Evolutionary conservation across 306 rosid genomes (phyloP).

Genomic region (Medicago lupulina): DNA sequence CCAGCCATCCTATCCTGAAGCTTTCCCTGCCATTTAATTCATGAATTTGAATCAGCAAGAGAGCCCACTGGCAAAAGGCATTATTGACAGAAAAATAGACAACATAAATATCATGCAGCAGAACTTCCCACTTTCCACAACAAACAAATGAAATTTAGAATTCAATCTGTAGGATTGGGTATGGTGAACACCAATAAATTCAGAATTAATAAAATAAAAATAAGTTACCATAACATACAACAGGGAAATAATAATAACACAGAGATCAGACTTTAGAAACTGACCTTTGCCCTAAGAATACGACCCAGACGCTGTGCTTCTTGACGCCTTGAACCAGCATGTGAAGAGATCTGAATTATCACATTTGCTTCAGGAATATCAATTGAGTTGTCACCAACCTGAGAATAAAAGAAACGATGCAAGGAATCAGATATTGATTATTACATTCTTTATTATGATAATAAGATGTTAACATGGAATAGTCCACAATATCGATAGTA

Average conservation of each 20-base stretch:
- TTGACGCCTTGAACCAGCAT: constrained; percentile 99
- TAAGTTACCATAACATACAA: background rate
- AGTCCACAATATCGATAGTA: constrained; percentile 29
- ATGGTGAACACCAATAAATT: constrained; percentile 18
- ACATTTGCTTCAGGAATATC: constrained; percentile 99
- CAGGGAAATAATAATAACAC: constrained; percentile 3
- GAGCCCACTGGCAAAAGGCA: constrained; percentile 24
- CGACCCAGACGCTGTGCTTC: constrained; percentile 99
- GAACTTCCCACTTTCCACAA: constrained; percentile 30
- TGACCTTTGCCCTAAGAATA: constrained; percentile 98
- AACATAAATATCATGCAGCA: constrained; percentile 32
- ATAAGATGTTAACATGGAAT: constrained; percentile 15
- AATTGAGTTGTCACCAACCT: constrained; percentile 98
- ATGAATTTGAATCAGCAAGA: constrained; percentile 37
- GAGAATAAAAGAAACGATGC: constrained; percentile 43
- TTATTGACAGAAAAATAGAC: constrained; percentile 7
- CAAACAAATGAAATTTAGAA: constrained; percentile 30
- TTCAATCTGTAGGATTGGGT: constrained; percentile 4
- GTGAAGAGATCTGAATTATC: constrained; percentile 96
- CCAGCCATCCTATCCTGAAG: constrained; percentile 97
- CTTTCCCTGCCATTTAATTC: constrained; percentile 75
- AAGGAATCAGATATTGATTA: constrained; percentile 30
- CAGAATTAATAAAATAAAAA: constrained; percentile 22
- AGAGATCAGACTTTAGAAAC: constrained; percentile 37
- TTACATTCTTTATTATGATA: constrained; percentile 13